Percentiles rank a stretch among this genome's conserved stretches.
Conservation (phyloP, 164 flowering plant species). For the Aristolochia californica region DNA sequence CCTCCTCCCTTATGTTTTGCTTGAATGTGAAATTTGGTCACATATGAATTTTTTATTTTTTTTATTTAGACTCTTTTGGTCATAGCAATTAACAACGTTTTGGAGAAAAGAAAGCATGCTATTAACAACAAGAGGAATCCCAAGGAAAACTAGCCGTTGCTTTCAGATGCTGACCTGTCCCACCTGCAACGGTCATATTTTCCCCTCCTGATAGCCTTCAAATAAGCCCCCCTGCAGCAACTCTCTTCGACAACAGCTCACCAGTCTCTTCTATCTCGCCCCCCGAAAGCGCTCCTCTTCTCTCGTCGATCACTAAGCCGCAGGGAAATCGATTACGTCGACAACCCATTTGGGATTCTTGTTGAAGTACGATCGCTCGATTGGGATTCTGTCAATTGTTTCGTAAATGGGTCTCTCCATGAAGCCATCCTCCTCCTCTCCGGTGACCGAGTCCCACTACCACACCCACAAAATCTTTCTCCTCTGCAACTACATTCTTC, state of each 20-base stretch:
- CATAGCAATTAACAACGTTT: too few relatives aligned
- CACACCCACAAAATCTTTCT: constrained; percentile 53
- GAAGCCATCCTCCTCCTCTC: background rate
- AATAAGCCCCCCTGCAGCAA: background rate
- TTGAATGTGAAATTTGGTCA: too few relatives aligned
- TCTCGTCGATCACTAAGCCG: too few relatives aligned
- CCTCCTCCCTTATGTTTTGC: too few relatives aligned
- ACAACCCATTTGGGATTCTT: background rate
- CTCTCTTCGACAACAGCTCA: background rate
- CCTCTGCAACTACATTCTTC: constrained; percentile 61
- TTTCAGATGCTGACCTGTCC: background rate
- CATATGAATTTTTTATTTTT: too few relatives aligned
- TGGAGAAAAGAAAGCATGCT: too few relatives aligned
- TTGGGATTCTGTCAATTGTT: background rate
- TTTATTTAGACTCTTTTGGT: too few relatives aligned
- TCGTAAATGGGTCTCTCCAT: constrained; percentile 1
- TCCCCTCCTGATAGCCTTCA: background rate
- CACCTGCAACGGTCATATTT: constrained; percentile 4
- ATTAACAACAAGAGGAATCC: background rate
- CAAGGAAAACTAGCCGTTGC: constrained; percentile 4
- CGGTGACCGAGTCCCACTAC: background rate
- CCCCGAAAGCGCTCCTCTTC: background rate
- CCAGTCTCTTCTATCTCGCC: background rate
- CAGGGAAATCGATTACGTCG: background rate
- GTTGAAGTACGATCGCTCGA: background rate